These are phyloP conservation scores for Halenospora varia DNA, from an alignment of 495 filamentous ascomycete genomes.

Conservation along the genomic window DNA sequence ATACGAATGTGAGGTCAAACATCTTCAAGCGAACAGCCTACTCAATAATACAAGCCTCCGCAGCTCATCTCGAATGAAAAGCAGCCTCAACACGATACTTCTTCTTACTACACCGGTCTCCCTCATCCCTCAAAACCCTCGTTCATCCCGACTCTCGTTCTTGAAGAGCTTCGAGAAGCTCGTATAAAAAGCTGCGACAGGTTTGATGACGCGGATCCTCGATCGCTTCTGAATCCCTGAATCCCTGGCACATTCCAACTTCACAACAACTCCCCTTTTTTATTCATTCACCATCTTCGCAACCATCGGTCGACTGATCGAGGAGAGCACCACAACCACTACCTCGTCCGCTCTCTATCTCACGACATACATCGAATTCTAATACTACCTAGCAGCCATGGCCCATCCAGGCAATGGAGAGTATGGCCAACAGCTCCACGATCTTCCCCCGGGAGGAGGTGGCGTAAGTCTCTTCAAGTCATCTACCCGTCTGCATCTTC, in stretches of 20 bases:
- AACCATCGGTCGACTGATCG: neutral
- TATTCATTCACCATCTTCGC: neutral
- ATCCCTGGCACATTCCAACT: no score
- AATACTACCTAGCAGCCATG: slow-evolving; percentile 33
- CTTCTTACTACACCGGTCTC: neutral
- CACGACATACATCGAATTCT: neutral
- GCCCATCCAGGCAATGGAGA: slow-evolving; percentile 50
- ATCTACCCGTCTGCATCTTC: slow-evolving; percentile 37
- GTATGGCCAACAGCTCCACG: slow-evolving; percentile 61
- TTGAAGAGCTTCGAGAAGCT: neutral
- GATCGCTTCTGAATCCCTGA: no score
- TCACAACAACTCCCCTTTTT: neutral
- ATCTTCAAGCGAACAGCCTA: no score
- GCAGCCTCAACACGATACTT: neutral
- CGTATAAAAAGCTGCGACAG: no score
- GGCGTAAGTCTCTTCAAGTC: slow-evolving; percentile 51
- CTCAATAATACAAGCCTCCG: no score
- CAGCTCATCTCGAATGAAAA: no score
- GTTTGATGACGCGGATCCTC: neutral
- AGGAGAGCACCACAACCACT: neutral
- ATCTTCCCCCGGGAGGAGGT: slow-evolving; percentile 52
- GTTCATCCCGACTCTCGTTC: neutral
- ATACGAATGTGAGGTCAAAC: no score
- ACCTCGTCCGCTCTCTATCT: no score
- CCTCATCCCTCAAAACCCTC: slow-evolving; percentile 5